Base-by-base conservation (phyloP, 2,329 filamentous ascomycete species). In the Ophiostoma sp. region DNA sequence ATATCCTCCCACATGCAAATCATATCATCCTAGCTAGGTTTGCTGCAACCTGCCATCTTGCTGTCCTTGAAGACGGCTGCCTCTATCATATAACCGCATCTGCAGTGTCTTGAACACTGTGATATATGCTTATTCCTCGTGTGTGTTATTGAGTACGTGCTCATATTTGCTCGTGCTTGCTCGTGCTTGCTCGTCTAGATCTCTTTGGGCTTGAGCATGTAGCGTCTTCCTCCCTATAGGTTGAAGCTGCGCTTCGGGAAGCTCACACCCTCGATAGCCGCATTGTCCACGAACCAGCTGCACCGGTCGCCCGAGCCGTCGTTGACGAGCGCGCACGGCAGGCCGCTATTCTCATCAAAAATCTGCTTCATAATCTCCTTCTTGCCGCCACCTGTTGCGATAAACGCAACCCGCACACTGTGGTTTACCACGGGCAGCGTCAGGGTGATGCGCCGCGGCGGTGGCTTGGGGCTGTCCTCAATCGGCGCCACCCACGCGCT, bases 401-500 rank as follows among this genome's bases (percentile, higher is more conserved):
- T 89, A 76, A 98, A 99, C 63, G 89, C 94, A 73, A 98, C 88
- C 79, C 89, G 91, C 71, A 93, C 83, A 52, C 90, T 91, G 77
- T 97, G 93, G 49, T 88, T 91, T 67, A 97, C 89, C 60, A 99
- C 95, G 16, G 93, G 94, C 70, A 99, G 81, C 36, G 91, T 96
- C 68, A 99, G 85, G 2, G 95, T 98, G 78, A 99, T 96, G 75
- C 95, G 88, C 79, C 87, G 89, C 63, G 92, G 85, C 63, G 95
- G 95, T 52, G 94, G 94, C 85, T 99, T 99, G 66, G 95, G 95
- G 60, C 92, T 96, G 81, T 98, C 92, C 75, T 90, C 88, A 76
- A 97, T 96, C 63, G 92, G 87, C 14, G 93, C 89, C 60, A 98
- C 92, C 95, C 95, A 99, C 67, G 94, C 92, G 75, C 88, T 89